Percentiles rank a stretch among this genome's conserved stretches.
Evolutionary conservation across 257 asterid genomes (phyloP).

Genomic region (Solanum habrochaites): DNA sequence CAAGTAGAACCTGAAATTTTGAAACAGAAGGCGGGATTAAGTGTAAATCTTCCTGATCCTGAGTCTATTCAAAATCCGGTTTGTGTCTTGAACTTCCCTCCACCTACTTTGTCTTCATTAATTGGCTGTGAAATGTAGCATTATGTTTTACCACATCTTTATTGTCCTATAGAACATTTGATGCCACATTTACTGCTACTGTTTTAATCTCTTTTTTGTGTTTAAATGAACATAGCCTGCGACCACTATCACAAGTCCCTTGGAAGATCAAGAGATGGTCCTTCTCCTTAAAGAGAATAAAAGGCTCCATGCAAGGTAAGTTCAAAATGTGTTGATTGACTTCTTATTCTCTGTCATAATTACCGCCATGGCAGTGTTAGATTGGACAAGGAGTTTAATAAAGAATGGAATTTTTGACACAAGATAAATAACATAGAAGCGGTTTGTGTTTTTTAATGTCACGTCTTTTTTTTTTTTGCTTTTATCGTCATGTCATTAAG

Average conservation of each 20-base stretch:
- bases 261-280: constrained; percentile 29
- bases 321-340: neutral
- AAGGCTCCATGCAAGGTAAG: constrained; percentile 54
- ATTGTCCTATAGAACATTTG: neutral
- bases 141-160: neutral
- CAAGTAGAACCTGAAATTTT: constrained; percentile 29
- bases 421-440: neutral
- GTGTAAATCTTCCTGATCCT: constrained; percentile 6
- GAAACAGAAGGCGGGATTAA: constrained; percentile 22
- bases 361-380: neutral
- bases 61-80: constrained; percentile 25
- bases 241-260: constrained; percentile 11
- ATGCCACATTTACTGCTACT: constrained; percentile 2
- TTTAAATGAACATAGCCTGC: constrained; percentile 21
- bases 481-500: neutral
- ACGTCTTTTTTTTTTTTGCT: too few species aligned
- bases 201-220: constrained; percentile 3
- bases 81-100: neutral
- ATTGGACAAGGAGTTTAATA: neutral
- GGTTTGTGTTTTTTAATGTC: neutral
- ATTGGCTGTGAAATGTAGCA: neutral
- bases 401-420: neutral
- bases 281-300: constrained; percentile 37
- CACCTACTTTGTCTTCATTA: neutral
- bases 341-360: neutral